These are phyloP conservation scores for Cryptomeria japonica DNA, from an alignment of 75 land plant genomes.

Conservation along the genomic window DNA sequence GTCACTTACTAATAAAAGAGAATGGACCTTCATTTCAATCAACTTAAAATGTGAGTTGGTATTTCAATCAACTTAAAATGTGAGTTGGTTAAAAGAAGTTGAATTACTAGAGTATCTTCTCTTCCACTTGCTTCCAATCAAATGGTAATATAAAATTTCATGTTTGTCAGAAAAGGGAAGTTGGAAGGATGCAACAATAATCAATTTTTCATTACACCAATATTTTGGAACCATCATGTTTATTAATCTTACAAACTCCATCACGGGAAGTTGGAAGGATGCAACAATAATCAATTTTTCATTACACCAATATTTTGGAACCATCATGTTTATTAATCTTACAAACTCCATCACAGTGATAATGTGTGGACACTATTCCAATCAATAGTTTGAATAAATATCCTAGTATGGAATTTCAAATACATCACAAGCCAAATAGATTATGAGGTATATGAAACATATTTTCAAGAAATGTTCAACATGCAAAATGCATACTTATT, in stretches of 20 bases:
- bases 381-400: background rate
- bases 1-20: constrained; percentile 58
- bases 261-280: background rate
- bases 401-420: background rate
- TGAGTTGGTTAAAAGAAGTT: constrained; percentile 60
- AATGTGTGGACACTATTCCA: background rate
- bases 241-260: background rate
- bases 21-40: constrained; percentile 75
- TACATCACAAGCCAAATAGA: background rate
- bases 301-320: background rate
- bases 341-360: background rate
- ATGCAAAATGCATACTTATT: background rate
- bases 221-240: background rate
- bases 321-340: background rate
- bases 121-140: constrained; percentile 59
- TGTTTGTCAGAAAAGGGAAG: background rate
- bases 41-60: constrained; percentile 58
- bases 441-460: background rate
- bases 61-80: constrained; percentile 69
- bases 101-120: constrained; percentile 41
- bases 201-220: background rate
- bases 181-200: background rate
- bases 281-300: background rate
- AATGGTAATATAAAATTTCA: background rate
- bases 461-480: background rate